These are phyloP conservation scores for Colletotrichum echinochloae DNA, from an alignment of 2,329 filamentous ascomycete genomes.

Conservation along the genomic window DNA sequence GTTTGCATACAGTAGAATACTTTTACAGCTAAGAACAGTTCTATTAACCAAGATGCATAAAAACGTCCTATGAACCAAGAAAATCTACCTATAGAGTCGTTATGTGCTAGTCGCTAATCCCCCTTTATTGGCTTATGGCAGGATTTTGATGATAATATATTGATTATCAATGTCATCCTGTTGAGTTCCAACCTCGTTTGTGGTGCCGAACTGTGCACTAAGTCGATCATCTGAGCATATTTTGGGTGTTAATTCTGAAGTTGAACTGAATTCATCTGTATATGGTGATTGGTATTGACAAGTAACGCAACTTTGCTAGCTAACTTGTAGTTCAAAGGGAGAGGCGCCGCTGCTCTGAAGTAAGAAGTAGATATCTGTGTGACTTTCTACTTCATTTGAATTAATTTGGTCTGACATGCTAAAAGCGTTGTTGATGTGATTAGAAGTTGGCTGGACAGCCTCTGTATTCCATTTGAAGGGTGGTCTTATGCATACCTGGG, in stretches of 20 bases:
- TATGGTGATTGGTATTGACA: neutral
- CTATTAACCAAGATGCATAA: no score
- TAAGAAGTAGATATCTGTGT: neutral
- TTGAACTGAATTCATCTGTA: neutral
- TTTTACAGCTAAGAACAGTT: neutral
- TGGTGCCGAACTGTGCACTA: neutral
- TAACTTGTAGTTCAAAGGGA: neutral
- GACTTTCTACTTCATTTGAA: neutral
- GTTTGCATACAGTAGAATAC: neutral
- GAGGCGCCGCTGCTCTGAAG: neutral
- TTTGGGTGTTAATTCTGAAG: neutral
- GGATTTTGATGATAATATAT: slow-evolving; percentile 3
- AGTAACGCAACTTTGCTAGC: neutral
- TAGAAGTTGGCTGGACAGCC: neutral
- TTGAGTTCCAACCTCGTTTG: neutral
- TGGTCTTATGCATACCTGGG: neutral
- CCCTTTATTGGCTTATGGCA: neutral
- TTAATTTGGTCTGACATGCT: neutral
- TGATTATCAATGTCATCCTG: neutral
- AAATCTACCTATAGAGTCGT: no score
- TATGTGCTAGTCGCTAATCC: no score
- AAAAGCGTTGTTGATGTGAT: neutral
- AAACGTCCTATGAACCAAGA: neutral
- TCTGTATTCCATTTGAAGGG: neutral
- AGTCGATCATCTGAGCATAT: neutral